Base-by-base conservation (phyloP, 768 basidiomycete genomes). In the Agrocybe pediades region DNA sequence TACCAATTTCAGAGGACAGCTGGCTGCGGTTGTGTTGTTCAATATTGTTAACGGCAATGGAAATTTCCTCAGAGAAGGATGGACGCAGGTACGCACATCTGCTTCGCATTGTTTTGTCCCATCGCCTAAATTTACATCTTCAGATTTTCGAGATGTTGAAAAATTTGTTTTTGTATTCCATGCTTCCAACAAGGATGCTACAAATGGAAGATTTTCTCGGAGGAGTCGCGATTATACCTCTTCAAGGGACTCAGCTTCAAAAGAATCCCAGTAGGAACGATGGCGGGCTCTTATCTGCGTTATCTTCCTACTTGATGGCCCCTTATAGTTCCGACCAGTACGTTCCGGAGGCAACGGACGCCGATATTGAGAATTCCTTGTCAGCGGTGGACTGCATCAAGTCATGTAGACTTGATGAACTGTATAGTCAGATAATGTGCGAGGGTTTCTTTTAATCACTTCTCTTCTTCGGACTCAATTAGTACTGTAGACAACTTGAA, bases 61-160 rank as follows among this genome's bases (percentile, higher is more conserved):
- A 7, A 90, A 93, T 59, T 90, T 93, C 9, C 81, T 99, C 46
- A 83, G 95, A 25, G 93, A 95, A 68, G 95, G 96, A 21, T 99
- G 97, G 97, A 86, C 84, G 3, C 90, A 92, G 76, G 91, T 92
- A 57, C 59, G 76, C n/a, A n/a, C n/a, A n/a, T n/a, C 56, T 46
- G 26, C 19, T 17, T 3, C 13, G 23, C 11, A n/a, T 55, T 27
- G 16, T 43, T 36, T 30, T 46, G 36, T 45, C 36, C 30, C 11
- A 42, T 54, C 26, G 56, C 29, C 21, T 24, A 24, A 20, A 9
- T 50, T 62, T 46, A 44, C 26, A 17, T 21, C 6, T 42, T 33
- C 52, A 97, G 90, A 93, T 99, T 50, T 98, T 99, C 62, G 96
- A 98, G 69, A 98, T 98, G 87, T 95, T 96, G 72, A 90, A 95